phyloP scores from a whole-genome alignment of 164 flowering plant species.

The Warburgia ugandensis region DNA sequence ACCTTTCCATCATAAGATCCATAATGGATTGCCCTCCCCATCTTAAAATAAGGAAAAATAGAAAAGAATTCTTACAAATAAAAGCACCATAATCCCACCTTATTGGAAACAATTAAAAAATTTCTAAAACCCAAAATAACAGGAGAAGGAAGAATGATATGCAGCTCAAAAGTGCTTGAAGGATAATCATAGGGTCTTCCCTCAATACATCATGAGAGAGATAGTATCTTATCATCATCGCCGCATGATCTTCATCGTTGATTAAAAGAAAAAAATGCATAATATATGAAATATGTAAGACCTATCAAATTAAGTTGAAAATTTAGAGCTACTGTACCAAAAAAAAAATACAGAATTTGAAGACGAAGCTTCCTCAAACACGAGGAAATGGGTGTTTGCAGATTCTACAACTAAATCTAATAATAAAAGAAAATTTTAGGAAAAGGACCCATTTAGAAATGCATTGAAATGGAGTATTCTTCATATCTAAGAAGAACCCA shows the following conservation, averaged over 20 bases:
- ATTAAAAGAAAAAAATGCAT: background rate
- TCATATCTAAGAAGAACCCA: background rate
- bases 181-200: constrained; percentile 27
- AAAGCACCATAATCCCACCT: no score
- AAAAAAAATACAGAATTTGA: no score
- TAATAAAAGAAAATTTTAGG: no score
- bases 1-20: no score
- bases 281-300: background rate
- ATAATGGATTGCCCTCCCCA: no score
- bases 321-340: no score
- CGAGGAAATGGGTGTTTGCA: background rate
- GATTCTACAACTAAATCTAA: background rate
- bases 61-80: no score
- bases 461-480: background rate
- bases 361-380: background rate
- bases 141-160: constrained; percentile 2
- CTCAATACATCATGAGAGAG: constrained; percentile 8
- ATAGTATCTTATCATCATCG: constrained; percentile 37
- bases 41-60: no score
- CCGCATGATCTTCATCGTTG: constrained; percentile 15
- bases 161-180: constrained; percentile 75
- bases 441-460: background rate
- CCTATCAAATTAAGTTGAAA: background rate
- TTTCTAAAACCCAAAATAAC: no score
- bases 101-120: no score